Evolutionary conservation across 1,284 basidiomycete genomes (phyloP).

Genomic region (Pholiota adiposa): DNA sequence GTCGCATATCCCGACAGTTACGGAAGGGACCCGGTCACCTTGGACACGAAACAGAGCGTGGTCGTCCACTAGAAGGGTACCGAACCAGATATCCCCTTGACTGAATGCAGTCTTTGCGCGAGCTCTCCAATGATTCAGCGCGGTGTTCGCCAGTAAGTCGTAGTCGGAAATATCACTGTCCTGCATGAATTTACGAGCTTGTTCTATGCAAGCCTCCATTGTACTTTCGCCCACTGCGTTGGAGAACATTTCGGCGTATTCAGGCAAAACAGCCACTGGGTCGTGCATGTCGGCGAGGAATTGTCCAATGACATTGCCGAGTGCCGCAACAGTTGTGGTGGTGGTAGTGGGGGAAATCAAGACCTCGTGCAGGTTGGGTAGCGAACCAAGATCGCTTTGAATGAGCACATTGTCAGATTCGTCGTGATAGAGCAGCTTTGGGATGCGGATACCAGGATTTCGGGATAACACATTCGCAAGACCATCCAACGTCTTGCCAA

Average conservation of each 20-base stretch:
- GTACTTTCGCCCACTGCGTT: constrained; percentile 8
- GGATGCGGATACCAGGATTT: constrained; percentile 13
- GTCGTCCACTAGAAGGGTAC: constrained; percentile 10
- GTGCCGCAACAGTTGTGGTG: not conserved
- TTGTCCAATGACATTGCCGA: constrained; percentile 7
- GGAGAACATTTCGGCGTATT: not conserved
- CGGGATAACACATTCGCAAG: not conserved
- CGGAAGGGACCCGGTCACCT: not conserved
- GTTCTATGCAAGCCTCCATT: constrained; percentile 11
- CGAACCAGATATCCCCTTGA: constrained; percentile 17
- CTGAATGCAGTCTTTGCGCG: constrained; percentile 7
- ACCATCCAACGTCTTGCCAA: not conserved
- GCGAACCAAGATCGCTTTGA: constrained; percentile 14
- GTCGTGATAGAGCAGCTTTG: constrained; percentile 9
- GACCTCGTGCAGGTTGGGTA: constrained; percentile 10
- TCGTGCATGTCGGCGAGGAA: constrained; percentile 16
- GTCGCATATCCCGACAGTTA: constrained; percentile 13
- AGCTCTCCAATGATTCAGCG: constrained; percentile 12
- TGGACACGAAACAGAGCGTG: not conserved
- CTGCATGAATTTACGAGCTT: constrained; percentile 6
- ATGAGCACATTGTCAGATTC: constrained; percentile 6
- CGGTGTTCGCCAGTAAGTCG: not conserved
- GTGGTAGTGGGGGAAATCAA: constrained; percentile 5
- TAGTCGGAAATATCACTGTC: constrained; percentile 9
- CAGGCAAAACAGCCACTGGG: not conserved